Base-by-base conservation (phyloP, 768 basidiomycete species). In the Chalciporus piperatus region DNA sequence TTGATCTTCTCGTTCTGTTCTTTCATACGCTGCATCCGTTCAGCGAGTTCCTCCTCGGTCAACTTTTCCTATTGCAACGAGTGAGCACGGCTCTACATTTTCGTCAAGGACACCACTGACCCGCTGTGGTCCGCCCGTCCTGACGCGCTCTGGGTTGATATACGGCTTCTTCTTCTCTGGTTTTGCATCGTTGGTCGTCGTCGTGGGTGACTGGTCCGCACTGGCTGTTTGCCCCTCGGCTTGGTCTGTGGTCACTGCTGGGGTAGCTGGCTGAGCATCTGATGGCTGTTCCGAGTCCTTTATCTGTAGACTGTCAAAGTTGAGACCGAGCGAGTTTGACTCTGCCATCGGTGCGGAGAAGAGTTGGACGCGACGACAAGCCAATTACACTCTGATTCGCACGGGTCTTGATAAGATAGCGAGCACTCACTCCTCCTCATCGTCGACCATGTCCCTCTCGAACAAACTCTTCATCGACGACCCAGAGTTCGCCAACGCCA, bases 381-480 rank as follows among this genome's bases (percentile, higher is more conserved):
- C 10, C 27, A 27, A 27, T 27, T 4, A 32, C n/a, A n/a, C n/a
- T n/a, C 2, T n/a, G 35, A 37, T 37, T 37, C 35, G 35, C 35
- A 37, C 35, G 35, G 35, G 35, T 37, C 20, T 42, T 22, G 49
- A 50, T 50, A 50, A 50, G 49, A 50, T 41, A 42, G 16, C n/a
- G n/a, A n/a, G n/a, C n/a, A n/a, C n/a, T n/a, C n/a, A n/a, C n/a
- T 49, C 10, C 47, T 52, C 42, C 23, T 20, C 47, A 19, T 23
- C 69, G 54, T 54, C 72, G 54, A 80, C 65, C 60, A 86, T 98
- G 95, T 97, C 94, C 52, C 87, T 98, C 70, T 85, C 95, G 22
- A 93, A 87, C 76, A 98, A 98, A 72, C 82, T 98, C 59, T 81
- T 89, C 55, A 91, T 98, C 73, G 89, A 85, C 55, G 96, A 98